Percentiles rank a stretch among this genome's conserved stretches.
phyloP scores from a whole-genome alignment of 768 basidiomycete genomes.

The Mycena galopus region DNA sequence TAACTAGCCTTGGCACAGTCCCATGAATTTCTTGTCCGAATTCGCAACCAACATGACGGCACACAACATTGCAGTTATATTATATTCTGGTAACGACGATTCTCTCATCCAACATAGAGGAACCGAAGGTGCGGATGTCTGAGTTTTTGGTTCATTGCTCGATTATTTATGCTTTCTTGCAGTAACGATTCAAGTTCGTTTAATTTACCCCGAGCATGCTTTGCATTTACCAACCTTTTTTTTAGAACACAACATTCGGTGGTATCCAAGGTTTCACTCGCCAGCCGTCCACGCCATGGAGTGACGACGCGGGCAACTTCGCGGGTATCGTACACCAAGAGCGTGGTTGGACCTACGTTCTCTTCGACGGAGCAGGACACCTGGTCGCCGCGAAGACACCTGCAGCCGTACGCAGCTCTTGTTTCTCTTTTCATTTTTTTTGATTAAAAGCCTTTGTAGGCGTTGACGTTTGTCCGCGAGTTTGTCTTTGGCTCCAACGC shows the following conservation, averaged over 20 bases:
- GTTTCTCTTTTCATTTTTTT: neutral
- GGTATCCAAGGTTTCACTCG: constrained; percentile 82
- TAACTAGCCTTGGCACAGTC: constrained; percentile 49
- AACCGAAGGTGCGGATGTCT: constrained; percentile 65
- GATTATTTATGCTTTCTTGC: constrained; percentile 25
- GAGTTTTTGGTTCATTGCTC: neutral
- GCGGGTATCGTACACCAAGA: constrained; percentile 84
- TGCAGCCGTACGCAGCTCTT: constrained; percentile 48
- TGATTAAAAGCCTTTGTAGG: constrained; percentile 52
- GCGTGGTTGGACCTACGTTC: constrained; percentile 71
- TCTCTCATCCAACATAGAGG: constrained; percentile 72
- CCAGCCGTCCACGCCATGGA: constrained; percentile 77
- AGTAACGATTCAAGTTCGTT: constrained; percentile 69
- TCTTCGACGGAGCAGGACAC: constrained; percentile 59
- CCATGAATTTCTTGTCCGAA: constrained; percentile 73
- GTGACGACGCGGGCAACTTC: constrained; percentile 66
- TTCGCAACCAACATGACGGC: constrained; percentile 75
- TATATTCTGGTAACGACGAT: constrained; percentile 81
- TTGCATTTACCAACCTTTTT: constrained; percentile 14
- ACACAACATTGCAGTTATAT: constrained; percentile 63
- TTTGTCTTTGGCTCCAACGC: constrained; percentile 75
- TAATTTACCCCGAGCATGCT: neutral
- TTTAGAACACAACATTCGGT: constrained; percentile 83
- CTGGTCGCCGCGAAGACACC: constrained; percentile 54
- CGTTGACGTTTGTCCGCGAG: constrained; percentile 71